These are phyloP conservation scores for Smithsoniella earleae DNA, from an alignment of 163 green algal genomes.

Conservation along the genomic window DNA sequence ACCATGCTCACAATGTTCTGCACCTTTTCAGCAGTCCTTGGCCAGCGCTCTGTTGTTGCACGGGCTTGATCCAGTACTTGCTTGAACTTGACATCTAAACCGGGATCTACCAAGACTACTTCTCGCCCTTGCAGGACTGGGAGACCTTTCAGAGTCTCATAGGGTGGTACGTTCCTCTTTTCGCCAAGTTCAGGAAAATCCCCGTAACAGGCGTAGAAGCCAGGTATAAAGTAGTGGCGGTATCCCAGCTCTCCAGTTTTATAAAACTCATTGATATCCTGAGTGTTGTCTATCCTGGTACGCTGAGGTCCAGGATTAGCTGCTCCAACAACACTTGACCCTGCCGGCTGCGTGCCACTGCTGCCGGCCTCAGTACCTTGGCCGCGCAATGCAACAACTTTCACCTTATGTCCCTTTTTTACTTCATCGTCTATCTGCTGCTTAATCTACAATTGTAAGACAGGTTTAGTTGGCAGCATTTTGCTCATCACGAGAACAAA, in stretches of 20 bases:
- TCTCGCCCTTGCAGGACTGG: background rate
- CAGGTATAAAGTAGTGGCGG: background rate
- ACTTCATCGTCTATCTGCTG: too few species aligned
- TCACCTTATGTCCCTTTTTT: too few species aligned
- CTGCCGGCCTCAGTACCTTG: too few species aligned
- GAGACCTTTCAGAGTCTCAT: background rate
- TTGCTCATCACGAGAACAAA: too few species aligned
- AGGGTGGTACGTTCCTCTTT: background rate
- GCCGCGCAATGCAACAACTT: too few species aligned
- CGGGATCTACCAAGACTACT: background rate
- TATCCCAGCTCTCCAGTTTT: background rate
- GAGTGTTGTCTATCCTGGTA: too few species aligned
- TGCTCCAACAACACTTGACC: too few species aligned
- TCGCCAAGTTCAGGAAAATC: conserved; percentile 23
- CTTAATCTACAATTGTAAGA: too few species aligned
- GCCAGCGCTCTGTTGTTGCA: background rate
- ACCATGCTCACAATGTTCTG: background rate
- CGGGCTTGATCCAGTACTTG: background rate
- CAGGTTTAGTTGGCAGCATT: too few species aligned
- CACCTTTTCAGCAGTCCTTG: background rate
- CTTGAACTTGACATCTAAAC: background rate
- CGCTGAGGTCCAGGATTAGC: too few species aligned
- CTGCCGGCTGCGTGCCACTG: too few species aligned
- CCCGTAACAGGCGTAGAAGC: conserved; percentile 27
- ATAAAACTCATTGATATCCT: too few species aligned